A percentile compares a stretch with the other conserved stretches of the same genome.
These are phyloP conservation scores for Ophiocordyceps camponoti-saundersi DNA, from an alignment of 2,329 filamentous ascomycete species.

Conservation along the genomic window DNA sequence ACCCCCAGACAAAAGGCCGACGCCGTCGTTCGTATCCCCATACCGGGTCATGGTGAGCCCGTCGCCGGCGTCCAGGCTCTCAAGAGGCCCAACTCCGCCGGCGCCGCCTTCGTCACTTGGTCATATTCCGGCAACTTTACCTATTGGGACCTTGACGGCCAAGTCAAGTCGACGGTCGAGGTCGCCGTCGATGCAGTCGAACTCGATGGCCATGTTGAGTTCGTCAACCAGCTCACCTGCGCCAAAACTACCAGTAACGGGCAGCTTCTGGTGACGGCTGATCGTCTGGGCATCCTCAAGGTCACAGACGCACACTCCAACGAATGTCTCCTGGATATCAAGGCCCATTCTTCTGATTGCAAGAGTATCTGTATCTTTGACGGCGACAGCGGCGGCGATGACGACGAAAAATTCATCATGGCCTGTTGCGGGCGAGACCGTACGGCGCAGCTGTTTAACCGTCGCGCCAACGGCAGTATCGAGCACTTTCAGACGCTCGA, in stretches of 20 bases:
- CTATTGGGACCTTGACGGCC: constrained; percentile 67
- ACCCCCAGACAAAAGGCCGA: constrained; percentile 20
- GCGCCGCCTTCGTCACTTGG: constrained; percentile 77
- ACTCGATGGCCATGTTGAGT: constrained; percentile 30
- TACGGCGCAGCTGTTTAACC: constrained; percentile 78
- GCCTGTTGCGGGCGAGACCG: constrained; percentile 78
- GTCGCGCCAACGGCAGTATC: constrained; percentile 38
- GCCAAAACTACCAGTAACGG: constrained; percentile 43
- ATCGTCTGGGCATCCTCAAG: constrained; percentile 69
- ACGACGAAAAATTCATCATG: constrained; percentile 44
- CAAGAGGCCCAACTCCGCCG: constrained; percentile 36
- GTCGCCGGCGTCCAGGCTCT: constrained; percentile 61
- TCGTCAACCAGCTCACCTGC: constrained; percentile 40
- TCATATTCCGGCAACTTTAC: constrained; percentile 64
- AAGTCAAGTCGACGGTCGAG: constrained; percentile 43
- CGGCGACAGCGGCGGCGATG: constrained; percentile 5
- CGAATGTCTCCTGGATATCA: constrained; percentile 50
- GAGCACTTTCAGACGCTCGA: constrained; percentile 84
- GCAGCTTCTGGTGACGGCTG: constrained; percentile 60
- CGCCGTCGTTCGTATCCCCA: constrained; percentile 30
- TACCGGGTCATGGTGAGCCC: constrained; percentile 45
- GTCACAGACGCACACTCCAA: constrained; percentile 48
- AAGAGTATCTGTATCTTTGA: constrained; percentile 64
- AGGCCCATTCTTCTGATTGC: constrained; percentile 76
- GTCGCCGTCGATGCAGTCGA: constrained; percentile 51